Percentiles rank a stretch among this genome's conserved stretches.
phyloP scores from a whole-genome alignment of 2,329 filamentous ascomycete species.

The Stromatinia cepivora region DNA sequence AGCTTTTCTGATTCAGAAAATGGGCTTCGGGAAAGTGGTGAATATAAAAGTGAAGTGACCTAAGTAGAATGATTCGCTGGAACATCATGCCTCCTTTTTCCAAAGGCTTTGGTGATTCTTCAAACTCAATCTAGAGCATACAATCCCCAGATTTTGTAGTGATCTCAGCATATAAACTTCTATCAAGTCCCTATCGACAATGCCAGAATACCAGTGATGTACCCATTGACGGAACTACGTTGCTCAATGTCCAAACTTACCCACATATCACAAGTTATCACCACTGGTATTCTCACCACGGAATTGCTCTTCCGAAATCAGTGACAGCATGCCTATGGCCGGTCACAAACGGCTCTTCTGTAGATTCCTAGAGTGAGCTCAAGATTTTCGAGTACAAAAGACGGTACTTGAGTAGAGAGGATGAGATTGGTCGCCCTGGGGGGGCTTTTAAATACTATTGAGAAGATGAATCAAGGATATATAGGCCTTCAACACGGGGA shows the following conservation, averaged over 20 bases:
- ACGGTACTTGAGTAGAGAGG: too few relatives aligned
- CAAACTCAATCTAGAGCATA: too few relatives aligned
- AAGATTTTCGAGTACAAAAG: not conserved
- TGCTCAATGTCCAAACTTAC: not conserved
- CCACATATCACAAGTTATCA: too few relatives aligned
- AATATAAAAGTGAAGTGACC: not conserved
- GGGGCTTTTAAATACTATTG: not conserved
- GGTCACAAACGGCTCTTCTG: not conserved
- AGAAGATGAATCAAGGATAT: too few relatives aligned
- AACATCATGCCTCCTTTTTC: not conserved
- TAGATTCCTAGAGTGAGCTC: too few relatives aligned
- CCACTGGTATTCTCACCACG: too few relatives aligned
- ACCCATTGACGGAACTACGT: not conserved
- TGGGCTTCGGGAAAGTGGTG: not conserved
- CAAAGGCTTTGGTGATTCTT: not conserved
- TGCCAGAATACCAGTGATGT: not conserved
- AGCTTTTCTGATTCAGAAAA: rapidly evolving
- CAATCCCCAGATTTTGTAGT: too few relatives aligned
- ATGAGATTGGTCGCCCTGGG: not conserved
- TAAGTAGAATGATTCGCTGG: not conserved
- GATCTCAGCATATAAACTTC: not conserved
- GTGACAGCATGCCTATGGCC: not conserved
- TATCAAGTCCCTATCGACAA: too few relatives aligned
- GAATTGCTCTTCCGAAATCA: rapidly evolving
- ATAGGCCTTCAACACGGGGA: too few relatives aligned